Evolutionary conservation across 1,284 basidiomycete genomes (phyloP).

Genomic region (Cryptococcus neoformans): DNA sequence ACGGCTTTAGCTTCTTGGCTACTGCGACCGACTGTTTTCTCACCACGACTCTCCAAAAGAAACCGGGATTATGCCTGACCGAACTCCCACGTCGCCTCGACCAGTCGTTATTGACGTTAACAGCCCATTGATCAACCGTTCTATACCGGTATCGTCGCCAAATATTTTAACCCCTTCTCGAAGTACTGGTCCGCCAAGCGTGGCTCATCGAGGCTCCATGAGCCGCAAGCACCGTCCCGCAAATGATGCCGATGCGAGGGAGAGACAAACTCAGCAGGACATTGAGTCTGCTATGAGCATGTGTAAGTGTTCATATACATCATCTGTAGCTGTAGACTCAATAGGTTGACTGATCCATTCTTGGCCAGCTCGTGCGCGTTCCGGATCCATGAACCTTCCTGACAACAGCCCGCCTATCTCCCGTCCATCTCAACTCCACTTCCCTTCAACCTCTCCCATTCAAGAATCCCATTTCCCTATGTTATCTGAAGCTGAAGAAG

Average conservation of each 20-base stretch:
- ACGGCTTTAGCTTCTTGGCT: too few species aligned
- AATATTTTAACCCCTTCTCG: slow-evolving; percentile 10
- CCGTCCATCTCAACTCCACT: slow-evolving; percentile 14
- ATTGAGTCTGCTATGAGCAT: slow-evolving; percentile 22
- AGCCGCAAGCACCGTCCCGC: slow-evolving; percentile 5
- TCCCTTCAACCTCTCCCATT: slow-evolving; percentile 38
- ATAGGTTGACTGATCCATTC: not conserved
- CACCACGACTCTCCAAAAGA: too few species aligned
- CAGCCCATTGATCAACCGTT: slow-evolving; percentile 4
- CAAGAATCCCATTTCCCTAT: slow-evolving; percentile 47
- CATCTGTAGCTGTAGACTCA: not conserved
- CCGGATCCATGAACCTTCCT: slow-evolving; percentile 12
- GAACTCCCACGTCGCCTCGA: slow-evolving; percentile 14
- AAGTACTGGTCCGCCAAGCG: not conserved
- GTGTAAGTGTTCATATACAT: slow-evolving; percentile 10
- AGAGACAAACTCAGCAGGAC: slow-evolving; percentile 23
- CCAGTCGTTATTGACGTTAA: slow-evolving; percentile 11
- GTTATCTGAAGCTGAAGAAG: slow-evolving; percentile 48
- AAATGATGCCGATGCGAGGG: slow-evolving; percentile 17
- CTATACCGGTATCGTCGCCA: slow-evolving; percentile 12
- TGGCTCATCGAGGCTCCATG: slow-evolving; percentile 9
- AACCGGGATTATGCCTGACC: slow-evolving; percentile 11
- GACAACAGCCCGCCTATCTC: slow-evolving; percentile 18
- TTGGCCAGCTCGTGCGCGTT: slow-evolving; percentile 15
- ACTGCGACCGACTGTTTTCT: too few species aligned